Evolutionary conservation across 495 filamentous ascomycete species (phyloP), one percentile per base, ranked within the genome.

Genomic region (Oidiodendron maius): DNA sequence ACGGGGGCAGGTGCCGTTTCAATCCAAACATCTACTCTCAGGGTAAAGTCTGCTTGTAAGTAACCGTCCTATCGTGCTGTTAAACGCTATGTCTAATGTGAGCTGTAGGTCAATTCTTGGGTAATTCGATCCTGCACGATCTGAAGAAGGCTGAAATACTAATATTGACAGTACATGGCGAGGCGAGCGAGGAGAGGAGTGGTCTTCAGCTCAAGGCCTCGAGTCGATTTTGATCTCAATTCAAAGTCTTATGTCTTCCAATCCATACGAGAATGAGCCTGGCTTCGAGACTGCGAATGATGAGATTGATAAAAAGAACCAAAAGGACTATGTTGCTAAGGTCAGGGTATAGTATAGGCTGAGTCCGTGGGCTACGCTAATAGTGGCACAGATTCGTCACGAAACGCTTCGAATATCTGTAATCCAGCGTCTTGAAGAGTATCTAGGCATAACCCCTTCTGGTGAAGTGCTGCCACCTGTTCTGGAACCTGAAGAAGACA

Each of bases 241-340:
- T 44, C 93, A 98, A 64, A 96, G 89, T 59, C 71, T 98, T 22
- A 90, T 98, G 83, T 94, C 89, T 1, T 67, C 79, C 18, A 95
- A 96, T 61, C 93, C 93, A 0, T 98, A 95, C 64, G 88, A 93
- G 64, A 95, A 96, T 55, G 93, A 98, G 60, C 93, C 93, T 15
- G 93, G 93, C 8, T 96, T 86, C 56, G 93, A 96, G 56, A 76
- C 84, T 43, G 78, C 82, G 16, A 81, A 81, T 25, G 75, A 78
- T 17, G 64, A 71, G 3, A 65, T 74, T 10, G 86, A 95, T 59
- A 82, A 86, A 67, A 79, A 84, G 61, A 76, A 82, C 40, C 87
- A 87, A 64, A 75, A 81, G 49, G 68, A 78, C n/a, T 98, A 98
- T 64, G 73, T 87, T 26, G 82, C 82, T 18, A 98, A 98, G 78